A percentile compares a stretch with the other conserved stretches of the same genome.
These are phyloP conservation scores for Hanseniaspora occidentalis DNA, from an alignment of 805 yeast species.

Conservation along the genomic window DNA sequence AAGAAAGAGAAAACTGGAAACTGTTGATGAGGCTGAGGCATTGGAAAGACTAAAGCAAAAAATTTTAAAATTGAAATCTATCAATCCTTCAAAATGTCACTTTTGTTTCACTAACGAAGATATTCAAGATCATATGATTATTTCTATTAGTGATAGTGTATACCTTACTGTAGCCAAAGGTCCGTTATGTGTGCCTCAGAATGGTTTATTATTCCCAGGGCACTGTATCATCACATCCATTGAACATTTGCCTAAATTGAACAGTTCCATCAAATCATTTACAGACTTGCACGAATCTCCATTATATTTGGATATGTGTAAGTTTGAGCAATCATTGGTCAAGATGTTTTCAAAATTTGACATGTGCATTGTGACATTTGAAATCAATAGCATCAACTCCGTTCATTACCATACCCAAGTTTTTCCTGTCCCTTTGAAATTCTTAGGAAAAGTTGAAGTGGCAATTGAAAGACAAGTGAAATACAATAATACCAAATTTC, in stretches of 20 bases:
- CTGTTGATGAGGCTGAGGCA: conserved; percentile 1
- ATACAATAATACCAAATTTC: conserved; percentile 37
- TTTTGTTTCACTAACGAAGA: conserved; percentile 75
- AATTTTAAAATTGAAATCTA: conserved; percentile 25
- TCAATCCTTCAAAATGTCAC: conserved; percentile 56
- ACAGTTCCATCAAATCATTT: conserved; percentile 11
- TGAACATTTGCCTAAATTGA: conserved; percentile 47
- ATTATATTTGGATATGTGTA: conserved; percentile 31
- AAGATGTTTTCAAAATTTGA: conserved; percentile 32
- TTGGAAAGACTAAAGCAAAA: conserved; percentile 7
- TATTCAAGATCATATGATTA: conserved; percentile 66
- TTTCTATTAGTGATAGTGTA: conserved; percentile 53
- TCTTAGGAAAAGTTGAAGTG: conserved; percentile 31
- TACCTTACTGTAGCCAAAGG: conserved; percentile 80
- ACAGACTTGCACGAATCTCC: conserved; percentile 22
- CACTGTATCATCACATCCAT: conserved; percentile 76
- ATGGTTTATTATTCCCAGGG: conserved; percentile 49
- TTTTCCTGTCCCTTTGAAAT: conserved; percentile 48
- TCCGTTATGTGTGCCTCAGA: conserved; percentile 49
- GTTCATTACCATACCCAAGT: conserved; percentile 70
- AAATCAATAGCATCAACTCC: conserved; percentile 48
- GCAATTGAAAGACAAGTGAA: conserved; percentile 32
- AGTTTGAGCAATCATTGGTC: conserved; percentile 36
- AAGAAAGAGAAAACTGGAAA: conserved; percentile 8
- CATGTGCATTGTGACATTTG: conserved; percentile 50